phyloP scores from a whole-genome alignment of 2,329 filamentous ascomycete genomes.

The Alternaria panax region DNA sequence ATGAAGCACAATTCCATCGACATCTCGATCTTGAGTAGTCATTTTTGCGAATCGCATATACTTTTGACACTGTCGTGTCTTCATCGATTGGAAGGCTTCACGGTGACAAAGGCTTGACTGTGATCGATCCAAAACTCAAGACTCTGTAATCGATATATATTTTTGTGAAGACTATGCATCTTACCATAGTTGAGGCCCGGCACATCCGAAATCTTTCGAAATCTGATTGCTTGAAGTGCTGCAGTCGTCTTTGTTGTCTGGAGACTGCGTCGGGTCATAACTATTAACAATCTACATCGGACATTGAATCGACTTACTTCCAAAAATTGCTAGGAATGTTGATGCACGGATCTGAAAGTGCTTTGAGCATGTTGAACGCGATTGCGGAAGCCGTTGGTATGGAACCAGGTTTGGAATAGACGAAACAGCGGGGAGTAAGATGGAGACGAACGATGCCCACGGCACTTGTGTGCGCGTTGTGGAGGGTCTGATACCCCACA shows the following conservation, averaged over 20 bases:
- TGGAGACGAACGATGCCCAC: fast-evolving
- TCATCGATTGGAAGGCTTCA: neutral
- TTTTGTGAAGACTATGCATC: neutral
- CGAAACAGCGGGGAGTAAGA: too few species aligned
- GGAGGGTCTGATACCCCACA: too few species aligned
- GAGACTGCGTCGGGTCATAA: neutral
- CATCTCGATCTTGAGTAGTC: neutral
- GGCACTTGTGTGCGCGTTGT: neutral
- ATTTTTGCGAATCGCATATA: neutral
- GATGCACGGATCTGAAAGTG: neutral
- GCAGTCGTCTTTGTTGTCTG: neutral
- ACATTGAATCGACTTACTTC: neutral
- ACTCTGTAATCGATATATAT: neutral
- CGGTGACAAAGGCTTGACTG: neutral
- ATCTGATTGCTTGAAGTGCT: neutral
- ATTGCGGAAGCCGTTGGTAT: neutral
- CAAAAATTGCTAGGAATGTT: neutral
- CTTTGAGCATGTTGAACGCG: neutral
- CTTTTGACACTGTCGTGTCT: neutral
- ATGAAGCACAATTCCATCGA: neutral
- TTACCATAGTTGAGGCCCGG: too few species aligned
- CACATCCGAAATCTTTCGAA: neutral
- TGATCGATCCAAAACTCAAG: neutral
- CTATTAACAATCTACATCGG: neutral
- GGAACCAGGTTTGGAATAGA: too few species aligned